phyloP scores from a whole-genome alignment of 768 basidiomycete species.

The Leccinum barrowsii region DNA sequence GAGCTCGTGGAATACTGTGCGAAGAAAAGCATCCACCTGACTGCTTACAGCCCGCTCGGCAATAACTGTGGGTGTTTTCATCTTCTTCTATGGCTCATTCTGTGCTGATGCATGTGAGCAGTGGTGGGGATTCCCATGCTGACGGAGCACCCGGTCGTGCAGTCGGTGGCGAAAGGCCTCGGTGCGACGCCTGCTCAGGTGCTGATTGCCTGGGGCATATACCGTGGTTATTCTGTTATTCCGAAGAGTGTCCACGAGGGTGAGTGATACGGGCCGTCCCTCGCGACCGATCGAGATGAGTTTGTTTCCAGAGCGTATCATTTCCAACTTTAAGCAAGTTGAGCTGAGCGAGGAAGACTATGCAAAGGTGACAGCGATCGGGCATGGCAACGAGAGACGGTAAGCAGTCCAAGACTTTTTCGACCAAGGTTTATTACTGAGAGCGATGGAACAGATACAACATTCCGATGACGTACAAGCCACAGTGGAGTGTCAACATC shows the following conservation, averaged over 20 bases:
- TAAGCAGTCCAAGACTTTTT: constrained; percentile 4
- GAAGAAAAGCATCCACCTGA: constrained; percentile 65
- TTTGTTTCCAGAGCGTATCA: constrained; percentile 48
- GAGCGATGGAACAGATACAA: constrained; percentile 39
- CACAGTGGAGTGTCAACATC: constrained; percentile 68
- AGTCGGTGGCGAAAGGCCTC: constrained; percentile 59
- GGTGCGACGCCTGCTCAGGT: constrained; percentile 75
- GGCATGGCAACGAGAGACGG: constrained; percentile 36
- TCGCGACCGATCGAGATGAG: background rate
- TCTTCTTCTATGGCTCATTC: background rate
- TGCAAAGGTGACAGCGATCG: constrained; percentile 44
- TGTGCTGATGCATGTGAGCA: constrained; percentile 21
- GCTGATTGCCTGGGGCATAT: constrained; percentile 74
- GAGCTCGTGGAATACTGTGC: constrained; percentile 70
- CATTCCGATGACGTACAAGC: constrained; percentile 55
- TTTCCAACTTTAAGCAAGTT: constrained; percentile 76
- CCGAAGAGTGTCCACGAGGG: constrained; percentile 76
- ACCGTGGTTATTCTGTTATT: constrained; percentile 78
- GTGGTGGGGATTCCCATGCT: constrained; percentile 61
- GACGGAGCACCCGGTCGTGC: constrained; percentile 61
- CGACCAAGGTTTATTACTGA: background rate
- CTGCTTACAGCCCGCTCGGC: constrained; percentile 73
- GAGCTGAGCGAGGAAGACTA: constrained; percentile 65
- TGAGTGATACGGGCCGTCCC: constrained; percentile 17
- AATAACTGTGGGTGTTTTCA: constrained; percentile 57